Base-by-base conservation (phyloP, 2,329 filamentous ascomycete species). In the Botrytis pseudocinerea region DNA sequence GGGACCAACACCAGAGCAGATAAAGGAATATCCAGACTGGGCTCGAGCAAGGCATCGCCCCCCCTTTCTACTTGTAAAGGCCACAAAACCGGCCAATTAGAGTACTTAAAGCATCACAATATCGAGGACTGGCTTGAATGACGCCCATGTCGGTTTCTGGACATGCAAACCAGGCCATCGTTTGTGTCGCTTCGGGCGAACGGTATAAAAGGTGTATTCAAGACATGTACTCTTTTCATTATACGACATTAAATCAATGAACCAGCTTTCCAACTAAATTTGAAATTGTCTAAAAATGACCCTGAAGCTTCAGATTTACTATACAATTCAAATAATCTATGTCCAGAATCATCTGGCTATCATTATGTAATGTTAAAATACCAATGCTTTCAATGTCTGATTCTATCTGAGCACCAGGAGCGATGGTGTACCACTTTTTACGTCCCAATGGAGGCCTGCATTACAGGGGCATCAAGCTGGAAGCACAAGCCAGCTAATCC, bases 21-120 rank as follows among this genome's bases (percentile, higher is more conserved):
- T 83, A 46, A 74, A 75, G 48, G 77, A 76, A 42, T 76, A 80
- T 54, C 80, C 80, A 20, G 79, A 81, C 42, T 81, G 80, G 80
- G 76, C 77, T 28, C 14, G 8, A 28, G 64, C 46, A 28, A n/a
- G 64, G 12, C 16, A 68, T 40, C 64, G 35, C 18, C 64, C 64
- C 54, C 65, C 32, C 0, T 68, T 57, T 42, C 10, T 42, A 54
- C 65, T 68, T 42, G 25, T 57, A 42, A 68, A 42, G 22, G 48
- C 35, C 42, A 57, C 35, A 32, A 57, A 68, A 6, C 10, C 9
- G 32, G 25, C n/a, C 25, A 28, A 40, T 16, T 5, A 57, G n/a
- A 25, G 9, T 9, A 40, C 25, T 8, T 28, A 16, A 18, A 40
- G 1, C 32, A 38, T 6, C 22, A 38, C 4, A 12, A 40, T 40